Evolutionary conservation across 495 filamentous ascomycete genomes (phyloP).

Genomic region (Podospora bellae-mahoneyi): DNA sequence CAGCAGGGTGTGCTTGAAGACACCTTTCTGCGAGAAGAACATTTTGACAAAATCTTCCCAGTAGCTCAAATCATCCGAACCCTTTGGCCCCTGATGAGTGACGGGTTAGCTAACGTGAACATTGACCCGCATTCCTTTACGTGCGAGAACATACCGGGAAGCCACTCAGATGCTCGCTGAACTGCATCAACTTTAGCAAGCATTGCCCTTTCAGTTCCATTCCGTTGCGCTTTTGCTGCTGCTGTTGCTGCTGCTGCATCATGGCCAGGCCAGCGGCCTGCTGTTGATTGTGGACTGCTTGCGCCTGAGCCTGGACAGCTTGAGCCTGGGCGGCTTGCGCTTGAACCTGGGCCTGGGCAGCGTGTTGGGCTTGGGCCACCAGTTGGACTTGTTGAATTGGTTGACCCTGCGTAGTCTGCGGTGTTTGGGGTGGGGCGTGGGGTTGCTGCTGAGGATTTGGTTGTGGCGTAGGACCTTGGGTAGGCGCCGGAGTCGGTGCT

Average conservation of each 20-base stretch:
- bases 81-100: slow-evolving; percentile 47
- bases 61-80: slow-evolving; percentile 59
- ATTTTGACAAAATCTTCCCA: slow-evolving; percentile 73
- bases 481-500: slow-evolving; percentile 30
- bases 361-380: slow-evolving; percentile 20
- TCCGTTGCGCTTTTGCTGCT: slow-evolving; percentile 48
- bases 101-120: slow-evolving; percentile 16
- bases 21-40: slow-evolving; percentile 70
- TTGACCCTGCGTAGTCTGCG: slow-evolving; percentile 51
- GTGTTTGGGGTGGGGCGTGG: slow-evolving; percentile 44
- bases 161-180: slow-evolving; percentile 66
- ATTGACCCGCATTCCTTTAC: background rate
- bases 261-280: slow-evolving; percentile 31
- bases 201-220: slow-evolving; percentile 57
- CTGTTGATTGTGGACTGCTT: slow-evolving; percentile 16
- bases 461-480: slow-evolving; percentile 35
- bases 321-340: slow-evolving; percentile 17
- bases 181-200: slow-evolving; percentile 62
- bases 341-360: slow-evolving; percentile 35
- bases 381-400: slow-evolving; percentile 51
- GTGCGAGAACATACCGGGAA: slow-evolving; percentile 51
- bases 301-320: slow-evolving; percentile 15
- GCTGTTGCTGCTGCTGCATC: slow-evolving; percentile 19
- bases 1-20: slow-evolving; percentile 62
- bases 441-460: slow-evolving; percentile 40